Percentiles rank a stretch among this genome's conserved stretches.
These are phyloP conservation scores for Venturia carpophila DNA, from an alignment of 2,329 filamentous ascomycete genomes.

Conservation along the genomic window DNA sequence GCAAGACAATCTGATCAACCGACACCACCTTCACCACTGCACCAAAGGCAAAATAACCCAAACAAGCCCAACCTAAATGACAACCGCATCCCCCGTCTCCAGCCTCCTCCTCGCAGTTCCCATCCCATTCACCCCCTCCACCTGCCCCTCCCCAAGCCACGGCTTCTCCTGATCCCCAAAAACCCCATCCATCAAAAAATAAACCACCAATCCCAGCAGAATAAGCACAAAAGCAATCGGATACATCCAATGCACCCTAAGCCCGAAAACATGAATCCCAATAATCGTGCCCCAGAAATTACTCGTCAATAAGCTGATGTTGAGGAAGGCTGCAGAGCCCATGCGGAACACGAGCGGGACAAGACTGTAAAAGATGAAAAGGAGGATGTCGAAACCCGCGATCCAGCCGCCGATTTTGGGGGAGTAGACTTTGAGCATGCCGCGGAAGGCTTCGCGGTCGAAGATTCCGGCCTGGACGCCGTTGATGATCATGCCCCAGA, in stretches of 20 bases:
- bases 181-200: constrained; percentile 76
- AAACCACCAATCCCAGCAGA: constrained; percentile 73
- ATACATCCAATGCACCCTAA: constrained; percentile 79
- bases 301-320: constrained; percentile 85
- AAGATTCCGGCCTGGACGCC: constrained; percentile 87
- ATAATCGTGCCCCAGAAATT: constrained; percentile 98
- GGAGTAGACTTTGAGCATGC: constrained; percentile 38
- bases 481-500: constrained; percentile 87
- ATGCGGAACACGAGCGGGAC: constrained; percentile 85
- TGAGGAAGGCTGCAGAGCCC: constrained; percentile 88
- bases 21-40: too few species aligned
- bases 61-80: background rate
- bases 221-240: constrained; percentile 93
- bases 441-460: constrained; percentile 63
- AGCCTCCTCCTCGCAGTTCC: constrained; percentile 71
- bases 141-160: constrained; percentile 85
- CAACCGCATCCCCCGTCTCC: constrained; percentile 32
- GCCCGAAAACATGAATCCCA: constrained; percentile 76
- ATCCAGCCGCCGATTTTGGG: constrained; percentile 66
- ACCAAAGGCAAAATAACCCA: too few species aligned
- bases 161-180: constrained; percentile 89
- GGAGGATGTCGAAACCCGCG: constrained; percentile 77
- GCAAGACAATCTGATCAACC: too few species aligned
- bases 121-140: constrained; percentile 67
- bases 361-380: constrained; percentile 79